Conservation (phyloP, 2,329 filamentous ascomycete genomes). For the Emmonsiellopsis sp. region DNA sequence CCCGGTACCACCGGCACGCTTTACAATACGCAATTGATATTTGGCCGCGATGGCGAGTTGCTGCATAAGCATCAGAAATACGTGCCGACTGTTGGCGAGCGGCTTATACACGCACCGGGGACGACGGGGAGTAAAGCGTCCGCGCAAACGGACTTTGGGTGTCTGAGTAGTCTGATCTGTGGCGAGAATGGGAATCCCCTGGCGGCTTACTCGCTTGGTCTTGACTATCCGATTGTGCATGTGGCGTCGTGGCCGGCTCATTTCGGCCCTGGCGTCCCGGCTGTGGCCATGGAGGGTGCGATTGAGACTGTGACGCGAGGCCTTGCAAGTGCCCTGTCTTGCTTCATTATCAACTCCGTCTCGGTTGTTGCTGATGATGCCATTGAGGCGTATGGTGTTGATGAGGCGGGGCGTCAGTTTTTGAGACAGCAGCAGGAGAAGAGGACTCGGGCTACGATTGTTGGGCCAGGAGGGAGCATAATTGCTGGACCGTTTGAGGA, state of each 20-base stretch:
- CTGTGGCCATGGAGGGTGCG: not conserved
- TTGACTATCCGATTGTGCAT: slow-evolving; percentile 3
- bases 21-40: slow-evolving; percentile 3
- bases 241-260: slow-evolving; percentile 4
- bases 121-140: slow-evolving; percentile 3
- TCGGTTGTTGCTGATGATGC: not conserved
- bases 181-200: slow-evolving; percentile 4
- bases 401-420: not conserved
- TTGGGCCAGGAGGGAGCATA: not conserved
- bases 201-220: not conserved
- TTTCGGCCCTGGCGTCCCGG: not conserved
- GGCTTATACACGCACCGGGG: slow-evolving; percentile 1
- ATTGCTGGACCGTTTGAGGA: slow-evolving; percentile 2
- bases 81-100: slow-evolving; percentile 3
- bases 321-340: not conserved
- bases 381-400: not conserved
- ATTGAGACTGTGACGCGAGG: not conserved
- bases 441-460: not conserved
- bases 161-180: slow-evolving; percentile 2
- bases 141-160: slow-evolving; percentile 1
- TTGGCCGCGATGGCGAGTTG: slow-evolving; percentile 2
- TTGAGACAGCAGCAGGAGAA: not conserved
- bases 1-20: not conserved
- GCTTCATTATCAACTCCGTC: slow-evolving; percentile 3
- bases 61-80: slow-evolving; percentile 6